Evolutionary conservation across 2,329 filamentous ascomycete species (phyloP).

Genomic region (Nothophaeocryptopus gaeumannii): DNA sequence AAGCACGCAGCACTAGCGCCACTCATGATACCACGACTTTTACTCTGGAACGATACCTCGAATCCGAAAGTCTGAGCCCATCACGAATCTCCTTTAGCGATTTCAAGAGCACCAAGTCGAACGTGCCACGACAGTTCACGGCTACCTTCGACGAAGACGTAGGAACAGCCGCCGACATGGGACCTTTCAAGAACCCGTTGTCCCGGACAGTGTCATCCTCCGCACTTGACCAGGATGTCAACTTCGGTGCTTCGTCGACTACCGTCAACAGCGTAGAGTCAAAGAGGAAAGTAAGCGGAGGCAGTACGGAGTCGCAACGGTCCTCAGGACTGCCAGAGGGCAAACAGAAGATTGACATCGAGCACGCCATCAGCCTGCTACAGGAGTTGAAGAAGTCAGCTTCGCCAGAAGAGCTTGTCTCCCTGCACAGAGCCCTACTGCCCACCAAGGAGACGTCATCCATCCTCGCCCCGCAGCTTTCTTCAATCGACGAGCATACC

Average conservation of each 20-base stretch:
- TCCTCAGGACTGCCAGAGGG: conserved; percentile 18
- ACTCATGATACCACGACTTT: too few relatives aligned
- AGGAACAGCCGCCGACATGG: conserved; percentile 5
- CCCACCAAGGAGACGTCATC: conserved; percentile 32
- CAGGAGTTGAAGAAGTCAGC: conserved; percentile 50
- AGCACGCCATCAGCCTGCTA: conserved; percentile 45
- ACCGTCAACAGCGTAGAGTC: conserved; percentile 17
- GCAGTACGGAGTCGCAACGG: conserved; percentile 3
- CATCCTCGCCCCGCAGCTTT: conserved; percentile 15
- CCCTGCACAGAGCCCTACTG: conserved; percentile 38
- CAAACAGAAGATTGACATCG: conserved; percentile 40
- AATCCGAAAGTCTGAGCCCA: neutral
- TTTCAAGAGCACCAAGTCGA: conserved; percentile 3
- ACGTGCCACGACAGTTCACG: conserved; percentile 8
- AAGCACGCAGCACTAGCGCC: conserved; percentile 3
- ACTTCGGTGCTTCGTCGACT: conserved; percentile 6
- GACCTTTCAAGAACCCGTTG: conserved; percentile 6
- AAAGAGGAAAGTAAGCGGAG: conserved; percentile 5
- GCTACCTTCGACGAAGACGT: conserved; percentile 11
- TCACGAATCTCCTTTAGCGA: conserved; percentile 11
- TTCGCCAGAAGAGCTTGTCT: conserved; percentile 48
- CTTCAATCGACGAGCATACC: conserved; percentile 21
- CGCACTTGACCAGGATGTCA: conserved; percentile 10
- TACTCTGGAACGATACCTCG: neutral
- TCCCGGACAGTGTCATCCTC: conserved; percentile 12